A percentile compares a stretch with the other conserved stretches of the same genome.
Evolutionary conservation across 495 filamentous ascomycete species (phyloP).

Genomic region (Penicillium canescens): DNA sequence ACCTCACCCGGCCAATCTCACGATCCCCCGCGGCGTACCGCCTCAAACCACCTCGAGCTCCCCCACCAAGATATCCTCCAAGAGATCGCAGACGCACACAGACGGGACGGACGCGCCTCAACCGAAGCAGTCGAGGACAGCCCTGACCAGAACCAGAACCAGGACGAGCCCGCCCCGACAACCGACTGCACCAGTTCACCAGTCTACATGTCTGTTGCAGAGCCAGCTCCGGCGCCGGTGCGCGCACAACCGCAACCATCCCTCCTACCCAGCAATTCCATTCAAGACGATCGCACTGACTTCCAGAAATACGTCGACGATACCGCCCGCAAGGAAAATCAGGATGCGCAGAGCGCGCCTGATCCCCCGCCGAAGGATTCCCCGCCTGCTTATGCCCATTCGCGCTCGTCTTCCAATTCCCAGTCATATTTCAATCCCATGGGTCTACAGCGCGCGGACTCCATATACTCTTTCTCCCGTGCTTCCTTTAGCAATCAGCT

Average conservation of each 20-base stretch:
- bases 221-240: conserved; percentile 26
- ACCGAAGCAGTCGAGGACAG: conserved; percentile 23
- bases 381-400: conserved; percentile 24
- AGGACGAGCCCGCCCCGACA: background rate
- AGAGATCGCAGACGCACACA: conserved; percentile 16
- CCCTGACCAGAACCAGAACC: background rate
- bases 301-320: conserved; percentile 48
- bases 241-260: conserved; percentile 14
- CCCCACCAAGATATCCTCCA: conserved; percentile 18
- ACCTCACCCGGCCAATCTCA: conserved; percentile 16
- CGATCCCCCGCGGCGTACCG: conserved; percentile 11
- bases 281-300: conserved; percentile 33
- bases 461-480: conserved; percentile 85
- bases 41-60: conserved; percentile 23
- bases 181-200: conserved; percentile 12
- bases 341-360: conserved; percentile 26
- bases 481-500: conserved; percentile 90
- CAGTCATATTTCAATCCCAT: conserved; percentile 54
- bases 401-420: conserved; percentile 41
- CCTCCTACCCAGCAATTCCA: conserved; percentile 6
- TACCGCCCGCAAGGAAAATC: conserved; percentile 40
- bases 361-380: conserved; percentile 45
- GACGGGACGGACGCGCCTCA: conserved; percentile 10
- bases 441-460: conserved; percentile 62
- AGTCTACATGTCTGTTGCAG: conserved; percentile 37